Percentiles rank a stretch among this genome's conserved stretches.
Conservation (phyloP, 192 early-diverging fungal species). For the Entrophospora sp. region DNA sequence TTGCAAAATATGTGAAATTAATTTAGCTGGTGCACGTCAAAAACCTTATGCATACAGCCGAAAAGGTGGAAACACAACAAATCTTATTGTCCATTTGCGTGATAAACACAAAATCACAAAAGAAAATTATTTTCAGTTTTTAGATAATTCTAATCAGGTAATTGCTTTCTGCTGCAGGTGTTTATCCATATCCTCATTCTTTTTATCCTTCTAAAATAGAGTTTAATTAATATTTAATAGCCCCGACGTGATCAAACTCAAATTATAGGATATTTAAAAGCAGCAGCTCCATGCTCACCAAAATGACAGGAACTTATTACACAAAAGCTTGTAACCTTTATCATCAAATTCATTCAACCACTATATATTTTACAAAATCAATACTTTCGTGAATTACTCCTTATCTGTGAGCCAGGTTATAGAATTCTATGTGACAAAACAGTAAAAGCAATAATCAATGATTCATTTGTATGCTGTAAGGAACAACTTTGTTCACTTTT, state of each 20-base stretch:
- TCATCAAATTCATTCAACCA: constrained; percentile 2
- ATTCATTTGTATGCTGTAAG: no score
- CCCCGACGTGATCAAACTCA: background rate
- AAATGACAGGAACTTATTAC: background rate
- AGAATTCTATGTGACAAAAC: background rate
- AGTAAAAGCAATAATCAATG: background rate
- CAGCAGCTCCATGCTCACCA: background rate
- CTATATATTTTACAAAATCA: constrained; percentile 1
- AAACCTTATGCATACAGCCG: background rate
- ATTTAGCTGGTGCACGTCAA: background rate
- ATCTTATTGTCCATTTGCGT: background rate
- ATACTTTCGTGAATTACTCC: background rate
- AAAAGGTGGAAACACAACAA: constrained; percentile 5
- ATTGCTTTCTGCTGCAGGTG: background rate
- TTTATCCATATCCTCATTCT: background rate
- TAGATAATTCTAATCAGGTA: background rate
- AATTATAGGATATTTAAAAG: background rate
- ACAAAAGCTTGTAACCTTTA: background rate
- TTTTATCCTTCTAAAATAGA: background rate
- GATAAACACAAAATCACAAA: constrained; percentile 3
- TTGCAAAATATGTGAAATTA: background rate
- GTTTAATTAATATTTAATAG: constrained; percentile 4
- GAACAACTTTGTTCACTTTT: no score
- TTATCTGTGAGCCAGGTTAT: background rate
- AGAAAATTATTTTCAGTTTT: background rate